Percentiles rank a stretch among this genome's conserved stretches.
phyloP scores from a whole-genome alignment of 345 rosid species.

The Arabis hirsuta region DNA sequence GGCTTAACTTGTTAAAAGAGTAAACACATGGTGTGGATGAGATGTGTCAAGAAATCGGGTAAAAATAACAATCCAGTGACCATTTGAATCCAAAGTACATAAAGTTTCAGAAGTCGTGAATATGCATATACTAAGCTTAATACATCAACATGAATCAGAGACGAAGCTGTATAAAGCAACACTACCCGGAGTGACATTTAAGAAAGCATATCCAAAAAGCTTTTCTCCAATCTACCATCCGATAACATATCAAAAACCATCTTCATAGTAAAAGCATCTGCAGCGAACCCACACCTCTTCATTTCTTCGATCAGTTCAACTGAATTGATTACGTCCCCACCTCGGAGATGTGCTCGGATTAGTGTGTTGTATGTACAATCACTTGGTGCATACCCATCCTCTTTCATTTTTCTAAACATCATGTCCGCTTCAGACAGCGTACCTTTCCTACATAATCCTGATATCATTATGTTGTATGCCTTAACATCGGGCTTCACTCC shows the following conservation, averaged over 20 bases:
- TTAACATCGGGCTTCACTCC: slow-evolving; percentile 34
- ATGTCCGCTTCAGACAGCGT: neutral
- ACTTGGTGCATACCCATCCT: slow-evolving; percentile 27
- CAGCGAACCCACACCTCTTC: slow-evolving; percentile 1
- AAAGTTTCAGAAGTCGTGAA: too few relatives aligned
- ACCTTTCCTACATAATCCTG: slow-evolving; percentile 31
- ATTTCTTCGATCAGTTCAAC: neutral
- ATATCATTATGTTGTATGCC: slow-evolving; percentile 26
- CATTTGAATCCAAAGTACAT: too few relatives aligned
- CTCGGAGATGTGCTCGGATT: slow-evolving; percentile 3
- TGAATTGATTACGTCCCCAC: neutral
- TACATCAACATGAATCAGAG: too few relatives aligned
- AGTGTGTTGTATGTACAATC: slow-evolving; percentile 23
- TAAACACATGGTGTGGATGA: too few relatives aligned
- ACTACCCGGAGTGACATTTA: too few relatives aligned
- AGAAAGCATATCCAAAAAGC: slow-evolving; percentile 1
- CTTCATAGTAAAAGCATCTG: slow-evolving; percentile 8
- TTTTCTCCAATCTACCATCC: neutral
- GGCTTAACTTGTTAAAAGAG: too few relatives aligned
- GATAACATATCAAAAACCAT: slow-evolving; percentile 12
- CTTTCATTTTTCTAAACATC: slow-evolving; percentile 33
- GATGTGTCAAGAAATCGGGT: too few relatives aligned
- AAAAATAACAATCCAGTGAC: too few relatives aligned
- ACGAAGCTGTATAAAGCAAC: neutral
- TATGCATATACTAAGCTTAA: too few relatives aligned